These are phyloP conservation scores for Mycosphaerella sp. DNA, from an alignment of 2,329 filamentous ascomycete species.

Conservation along the genomic window DNA sequence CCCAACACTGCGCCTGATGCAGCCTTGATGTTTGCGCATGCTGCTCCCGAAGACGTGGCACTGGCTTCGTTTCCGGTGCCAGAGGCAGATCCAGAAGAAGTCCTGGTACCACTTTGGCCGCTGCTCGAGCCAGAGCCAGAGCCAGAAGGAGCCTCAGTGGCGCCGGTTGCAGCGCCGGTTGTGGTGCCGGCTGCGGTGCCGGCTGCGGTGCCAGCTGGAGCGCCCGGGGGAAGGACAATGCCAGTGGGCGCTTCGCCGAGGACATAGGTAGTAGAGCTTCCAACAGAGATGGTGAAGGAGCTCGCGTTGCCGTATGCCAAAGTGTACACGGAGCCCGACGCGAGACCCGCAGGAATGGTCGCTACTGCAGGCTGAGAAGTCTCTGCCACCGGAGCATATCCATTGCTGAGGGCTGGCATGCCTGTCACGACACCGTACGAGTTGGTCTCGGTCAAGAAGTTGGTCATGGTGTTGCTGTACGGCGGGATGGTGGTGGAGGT, in stretches of 20 bases:
- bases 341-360: constrained; percentile 38
- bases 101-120: constrained; percentile 12
- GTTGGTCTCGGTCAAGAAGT: constrained; percentile 45
- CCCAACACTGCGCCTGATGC: constrained; percentile 33
- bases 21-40: constrained; percentile 27
- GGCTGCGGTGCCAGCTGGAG: background rate
- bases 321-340: constrained; percentile 28
- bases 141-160: too few relatives aligned
- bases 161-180: background rate
- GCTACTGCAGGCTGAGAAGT: constrained; percentile 16
- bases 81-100: constrained; percentile 16
- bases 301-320: constrained; percentile 26
- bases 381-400: constrained; percentile 29
- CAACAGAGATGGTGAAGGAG: constrained; percentile 32
- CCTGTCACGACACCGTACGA: constrained; percentile 46
- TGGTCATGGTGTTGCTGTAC: constrained; percentile 41
- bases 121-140: background rate
- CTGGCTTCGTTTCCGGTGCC: constrained; percentile 19
- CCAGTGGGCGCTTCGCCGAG: constrained; percentile 16
- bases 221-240: background rate
- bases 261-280: constrained; percentile 29
- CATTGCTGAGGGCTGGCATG: constrained; percentile 39
- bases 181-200: background rate
- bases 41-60: constrained; percentile 21
- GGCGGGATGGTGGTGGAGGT: constrained; percentile 1